Conservation (phyloP, 306 rosid species). For the Vigna angularis region DNA sequence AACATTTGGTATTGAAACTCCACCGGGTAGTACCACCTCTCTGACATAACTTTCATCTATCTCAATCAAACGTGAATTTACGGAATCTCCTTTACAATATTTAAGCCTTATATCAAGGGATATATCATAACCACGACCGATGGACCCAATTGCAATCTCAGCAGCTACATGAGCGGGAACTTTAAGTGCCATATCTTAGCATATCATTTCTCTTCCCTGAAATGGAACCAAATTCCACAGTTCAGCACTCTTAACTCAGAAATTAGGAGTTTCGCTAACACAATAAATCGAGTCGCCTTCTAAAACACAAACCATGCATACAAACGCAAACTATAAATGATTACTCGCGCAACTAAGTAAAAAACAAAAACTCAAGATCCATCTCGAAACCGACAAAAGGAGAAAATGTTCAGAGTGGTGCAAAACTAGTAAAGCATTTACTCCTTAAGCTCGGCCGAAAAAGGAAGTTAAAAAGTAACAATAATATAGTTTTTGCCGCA, state of each 20-base stretch:
- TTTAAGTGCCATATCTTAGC: conserved; percentile 85
- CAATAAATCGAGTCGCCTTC: conserved; percentile 7
- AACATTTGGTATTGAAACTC: conserved; percentile 73
- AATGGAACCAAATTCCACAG: conserved; percentile 42
- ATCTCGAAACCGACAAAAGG: conserved; percentile 4
- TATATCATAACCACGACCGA: conserved; percentile 92
- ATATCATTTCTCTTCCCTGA: conserved; percentile 57
- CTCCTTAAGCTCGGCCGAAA: neutral
- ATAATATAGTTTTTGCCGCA: neutral
- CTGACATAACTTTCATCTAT: conserved; percentile 70
- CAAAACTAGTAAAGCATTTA: conserved; percentile 23
- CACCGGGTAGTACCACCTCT: conserved; percentile 82
- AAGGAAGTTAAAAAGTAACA: neutral
- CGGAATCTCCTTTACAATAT: conserved; percentile 76
- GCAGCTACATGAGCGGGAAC: conserved; percentile 72
- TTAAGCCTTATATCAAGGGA: conserved; percentile 81
- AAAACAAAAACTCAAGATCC: conserved; percentile 5
- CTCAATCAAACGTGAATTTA: conserved; percentile 72
- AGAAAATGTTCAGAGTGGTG: conserved; percentile 5
- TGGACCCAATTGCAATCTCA: conserved; percentile 83
- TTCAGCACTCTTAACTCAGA: conserved; percentile 29
- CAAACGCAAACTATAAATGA: conserved; percentile 8
- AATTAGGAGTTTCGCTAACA: conserved; percentile 22
- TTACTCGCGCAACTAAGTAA: neutral
- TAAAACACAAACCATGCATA: conserved; percentile 28